Evolutionary conservation across 345 rosid genomes (phyloP).

Genomic region (Xanthoceras sorbifolium): DNA sequence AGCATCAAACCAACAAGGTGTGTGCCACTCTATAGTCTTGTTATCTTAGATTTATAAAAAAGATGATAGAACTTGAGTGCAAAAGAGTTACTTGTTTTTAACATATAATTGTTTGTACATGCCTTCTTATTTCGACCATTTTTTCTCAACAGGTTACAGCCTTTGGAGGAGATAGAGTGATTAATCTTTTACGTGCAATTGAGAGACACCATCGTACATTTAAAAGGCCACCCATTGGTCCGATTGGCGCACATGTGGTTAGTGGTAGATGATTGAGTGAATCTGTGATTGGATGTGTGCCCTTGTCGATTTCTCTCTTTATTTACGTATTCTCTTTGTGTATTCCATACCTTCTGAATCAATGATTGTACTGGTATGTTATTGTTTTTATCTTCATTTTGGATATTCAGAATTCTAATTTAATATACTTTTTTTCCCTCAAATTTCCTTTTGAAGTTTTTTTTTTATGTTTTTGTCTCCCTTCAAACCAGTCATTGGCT

Average conservation of each 20-base stretch:
- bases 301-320: neutral
- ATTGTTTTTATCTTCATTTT: neutral
- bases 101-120: conserved; percentile 1
- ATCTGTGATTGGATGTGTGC: neutral
- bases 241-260: conserved; percentile 93
- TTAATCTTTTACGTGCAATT: conserved; percentile 66
- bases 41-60: neutral
- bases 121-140: neutral
- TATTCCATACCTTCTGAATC: neutral
- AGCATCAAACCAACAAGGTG: conserved; percentile 79
- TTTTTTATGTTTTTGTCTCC: neutral
- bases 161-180: conserved; percentile 90
- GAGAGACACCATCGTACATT: conserved; percentile 66
- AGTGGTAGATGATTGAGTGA: conserved; percentile 31
- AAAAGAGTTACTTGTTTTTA: neutral
- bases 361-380: neutral
- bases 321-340: neutral
- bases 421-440: neutral
- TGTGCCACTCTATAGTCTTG: conserved; percentile 22
- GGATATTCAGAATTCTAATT: neutral
- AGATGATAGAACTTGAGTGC: neutral
- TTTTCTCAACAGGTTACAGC: conserved; percentile 74
- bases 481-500: neutral
- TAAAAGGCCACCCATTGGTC: conserved; percentile 87
- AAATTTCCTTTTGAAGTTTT: neutral